These are phyloP conservation scores for Xylariaceae sp. DNA, from an alignment of 2,329 filamentous ascomycete genomes.

Conservation along the genomic window DNA sequence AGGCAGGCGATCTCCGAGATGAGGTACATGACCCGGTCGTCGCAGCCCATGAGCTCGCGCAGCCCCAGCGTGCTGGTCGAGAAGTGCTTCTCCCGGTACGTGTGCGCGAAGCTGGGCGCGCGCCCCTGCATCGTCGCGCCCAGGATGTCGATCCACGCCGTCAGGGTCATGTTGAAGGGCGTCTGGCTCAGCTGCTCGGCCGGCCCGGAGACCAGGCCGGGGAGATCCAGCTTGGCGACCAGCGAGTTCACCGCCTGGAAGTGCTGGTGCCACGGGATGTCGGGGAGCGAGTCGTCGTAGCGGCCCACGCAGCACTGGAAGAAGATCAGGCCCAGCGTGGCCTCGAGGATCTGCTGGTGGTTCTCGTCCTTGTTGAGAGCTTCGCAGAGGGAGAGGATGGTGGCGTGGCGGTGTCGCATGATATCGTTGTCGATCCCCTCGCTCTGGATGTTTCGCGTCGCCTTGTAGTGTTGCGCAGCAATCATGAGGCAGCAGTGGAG, in stretches of 20 bases:
- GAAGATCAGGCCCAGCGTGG: constrained; percentile 90
- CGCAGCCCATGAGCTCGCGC: constrained; percentile 92
- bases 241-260: constrained; percentile 85
- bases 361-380: constrained; percentile 72
- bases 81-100: constrained; percentile 91
- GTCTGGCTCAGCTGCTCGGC: constrained; percentile 54
- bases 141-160: constrained; percentile 94
- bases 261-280: constrained; percentile 96
- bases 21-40: constrained; percentile 94
- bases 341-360: constrained; percentile 83
- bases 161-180: constrained; percentile 91
- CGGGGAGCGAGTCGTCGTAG: constrained; percentile 73
- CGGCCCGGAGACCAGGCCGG: constrained; percentile 55
- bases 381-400: constrained; percentile 78
- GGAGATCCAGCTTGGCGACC: constrained; percentile 77
- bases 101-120: constrained; percentile 82
- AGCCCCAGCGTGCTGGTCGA: constrained; percentile 63
- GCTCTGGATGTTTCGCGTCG: constrained; percentile 55
- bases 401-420: constrained; percentile 82
- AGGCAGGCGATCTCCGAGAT: constrained; percentile 97
- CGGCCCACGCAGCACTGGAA: constrained; percentile 90
- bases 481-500: constrained; percentile 94
- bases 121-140: constrained; percentile 86
- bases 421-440: constrained; percentile 85
- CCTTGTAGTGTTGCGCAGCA: constrained; percentile 85